Conservation (phyloP, 495 filamentous ascomycete genomes). For the Penicillium canariense region DNA sequence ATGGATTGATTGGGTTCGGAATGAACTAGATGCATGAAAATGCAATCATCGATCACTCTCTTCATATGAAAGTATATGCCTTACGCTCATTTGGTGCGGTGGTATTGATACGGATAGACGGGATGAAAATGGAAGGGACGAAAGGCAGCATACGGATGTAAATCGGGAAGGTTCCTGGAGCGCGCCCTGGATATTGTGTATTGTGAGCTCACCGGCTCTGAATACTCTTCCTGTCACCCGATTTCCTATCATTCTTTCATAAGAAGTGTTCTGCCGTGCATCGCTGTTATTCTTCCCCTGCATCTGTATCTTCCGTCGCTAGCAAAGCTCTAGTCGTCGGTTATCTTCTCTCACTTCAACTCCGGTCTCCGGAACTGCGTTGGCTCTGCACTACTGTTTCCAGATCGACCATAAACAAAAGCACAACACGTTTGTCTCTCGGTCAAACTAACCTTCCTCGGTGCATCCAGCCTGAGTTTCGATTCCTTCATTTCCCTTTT, state of each 20-base stretch:
- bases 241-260: background rate
- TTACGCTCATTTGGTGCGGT: no score
- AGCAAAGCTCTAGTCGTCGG: background rate
- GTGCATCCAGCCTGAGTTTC: background rate
- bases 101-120: background rate
- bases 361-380: background rate
- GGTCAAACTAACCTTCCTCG: background rate
- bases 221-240: background rate
- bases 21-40: no score
- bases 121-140: background rate
- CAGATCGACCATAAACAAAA: background rate
- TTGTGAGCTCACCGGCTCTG: background rate
- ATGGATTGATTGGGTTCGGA: background rate
- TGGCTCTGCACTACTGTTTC: constrained; percentile 4
- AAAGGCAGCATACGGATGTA: background rate
- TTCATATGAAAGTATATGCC: no score
- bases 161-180: background rate
- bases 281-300: background rate
- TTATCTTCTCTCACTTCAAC: constrained; percentile 7
- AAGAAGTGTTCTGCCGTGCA: background rate
- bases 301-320: background rate
- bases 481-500: background rate
- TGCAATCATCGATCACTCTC: no score
- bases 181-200: background rate
- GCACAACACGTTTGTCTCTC: background rate